Percentiles rank a stretch among this genome's conserved stretches.
These are phyloP conservation scores for Acacia crassicarpa DNA, from an alignment of 306 rosid species.

Conservation along the genomic window DNA sequence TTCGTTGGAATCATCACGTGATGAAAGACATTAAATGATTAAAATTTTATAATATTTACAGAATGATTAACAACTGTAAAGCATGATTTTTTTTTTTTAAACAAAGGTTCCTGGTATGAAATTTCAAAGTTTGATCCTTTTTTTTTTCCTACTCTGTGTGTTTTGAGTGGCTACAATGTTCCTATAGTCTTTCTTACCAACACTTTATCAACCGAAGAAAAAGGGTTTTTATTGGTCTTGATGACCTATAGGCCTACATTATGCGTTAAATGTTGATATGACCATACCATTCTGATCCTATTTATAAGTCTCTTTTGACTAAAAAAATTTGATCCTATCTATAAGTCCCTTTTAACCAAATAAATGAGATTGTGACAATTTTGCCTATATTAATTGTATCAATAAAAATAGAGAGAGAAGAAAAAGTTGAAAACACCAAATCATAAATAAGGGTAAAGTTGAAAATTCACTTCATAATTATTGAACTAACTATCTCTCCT, in stretches of 20 bases:
- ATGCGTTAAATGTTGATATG: not conserved
- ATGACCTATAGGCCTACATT: slow-evolving; percentile 26
- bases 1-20: slow-evolving; percentile 23
- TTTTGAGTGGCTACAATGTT: not conserved
- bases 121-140: slow-evolving; percentile 26
- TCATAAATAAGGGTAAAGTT: no score
- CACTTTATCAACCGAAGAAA: not conserved
- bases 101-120: not conserved
- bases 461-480: no score
- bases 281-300: no score
- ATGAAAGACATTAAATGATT: slow-evolving; percentile 9
- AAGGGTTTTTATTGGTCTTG: slow-evolving; percentile 13
- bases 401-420: no score
- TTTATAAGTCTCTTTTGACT: no score
- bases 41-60: not conserved
- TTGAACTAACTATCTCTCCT: no score
- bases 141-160: not conserved
- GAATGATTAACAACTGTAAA: slow-evolving; percentile 11
- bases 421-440: no score
- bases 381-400: no score
- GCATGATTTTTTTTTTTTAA: no score
- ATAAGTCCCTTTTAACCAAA: no score
- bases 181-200: slow-evolving; percentile 1
- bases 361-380: no score
- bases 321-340: no score